Conservation (phyloP, 805 yeast genomes). For the Candida cerambycidarum region DNA sequence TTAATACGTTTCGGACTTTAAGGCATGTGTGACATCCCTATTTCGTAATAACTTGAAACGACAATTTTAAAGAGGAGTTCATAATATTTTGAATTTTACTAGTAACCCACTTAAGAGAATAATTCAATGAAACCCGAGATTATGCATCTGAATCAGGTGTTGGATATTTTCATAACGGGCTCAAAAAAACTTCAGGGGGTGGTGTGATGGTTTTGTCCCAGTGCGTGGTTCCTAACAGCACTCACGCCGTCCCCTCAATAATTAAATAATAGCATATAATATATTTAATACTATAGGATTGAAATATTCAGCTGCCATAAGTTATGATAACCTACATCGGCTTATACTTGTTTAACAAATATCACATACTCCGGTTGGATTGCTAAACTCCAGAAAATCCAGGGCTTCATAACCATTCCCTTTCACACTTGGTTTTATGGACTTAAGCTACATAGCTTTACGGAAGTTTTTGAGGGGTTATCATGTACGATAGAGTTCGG, state of each 20-base stretch:
- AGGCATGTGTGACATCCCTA: not conserved
- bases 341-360: not conserved
- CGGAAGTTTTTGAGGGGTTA: not conserved
- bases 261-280: no score
- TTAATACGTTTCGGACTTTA: constrained; percentile 1
- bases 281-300: no score
- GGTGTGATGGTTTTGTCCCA: not conserved
- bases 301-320: no score
- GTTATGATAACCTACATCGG: not conserved
- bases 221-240: no score
- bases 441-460: not conserved
- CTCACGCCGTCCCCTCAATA: no score
- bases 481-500: not conserved
- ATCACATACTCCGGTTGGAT: not conserved
- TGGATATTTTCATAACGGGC: not conserved
- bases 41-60: not conserved
- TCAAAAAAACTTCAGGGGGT: not conserved
- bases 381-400: constrained; percentile 2
- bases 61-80: not conserved
- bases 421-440: not conserved
- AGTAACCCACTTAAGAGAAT: constrained; percentile 1
- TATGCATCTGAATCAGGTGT: constrained; percentile 5
- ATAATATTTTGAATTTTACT: not conserved
- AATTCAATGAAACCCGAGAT: not conserved
- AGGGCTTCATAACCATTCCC: not conserved